Evolutionary conservation across 768 basidiomycete genomes (phyloP), one percentile per base, ranked within the genome.

Genomic region (Pleurotus eryngii): DNA sequence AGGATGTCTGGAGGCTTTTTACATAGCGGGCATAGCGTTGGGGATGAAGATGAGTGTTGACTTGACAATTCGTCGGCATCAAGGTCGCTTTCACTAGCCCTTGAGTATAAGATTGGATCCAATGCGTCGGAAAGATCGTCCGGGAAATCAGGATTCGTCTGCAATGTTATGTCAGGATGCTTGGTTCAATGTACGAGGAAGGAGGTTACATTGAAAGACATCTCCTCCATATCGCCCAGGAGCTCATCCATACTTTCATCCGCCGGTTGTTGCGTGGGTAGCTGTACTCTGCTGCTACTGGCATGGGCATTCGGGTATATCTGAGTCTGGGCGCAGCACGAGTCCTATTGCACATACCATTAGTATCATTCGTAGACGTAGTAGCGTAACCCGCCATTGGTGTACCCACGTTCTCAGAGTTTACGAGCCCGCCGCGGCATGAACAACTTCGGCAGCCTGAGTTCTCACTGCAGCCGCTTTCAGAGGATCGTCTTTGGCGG

Each of bases 101-200:
- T n/a, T 35, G 51, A 42, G 17, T 37, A 39, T 4, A 30, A 39
- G 2, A 35, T 11, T 35, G 30, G 30, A 6, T 53, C 51, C 15
- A 39, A 53, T 6, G 39, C 17, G 20, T 53, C 51, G 9, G 51
- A 53, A 12, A 53, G 37, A 22, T 53, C 51, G 51, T 53, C 51
- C 9, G 51, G 51, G 18, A 53, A 20, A 53, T 53, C 51, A 18
- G 51, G 51, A 39, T 53, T 53, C 2, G 51, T 35, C 51, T 53
- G 37, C 18, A 40, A 49, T n/a, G 27, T 11, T 7, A 17, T 18
- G 5, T 48, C 26, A 48, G n/a, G 14, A 24, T 5, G 20, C 46
- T 26, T 6, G 30, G 24, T 11, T 12, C 9, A 49, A 49, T 20
- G 27, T 30, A 49, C 42, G 24, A 49, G 27, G 18, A 26, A 8